Evolutionary conservation across 2,329 filamentous ascomycete species (phyloP).

Genomic region (Aspergillus melleus): DNA sequence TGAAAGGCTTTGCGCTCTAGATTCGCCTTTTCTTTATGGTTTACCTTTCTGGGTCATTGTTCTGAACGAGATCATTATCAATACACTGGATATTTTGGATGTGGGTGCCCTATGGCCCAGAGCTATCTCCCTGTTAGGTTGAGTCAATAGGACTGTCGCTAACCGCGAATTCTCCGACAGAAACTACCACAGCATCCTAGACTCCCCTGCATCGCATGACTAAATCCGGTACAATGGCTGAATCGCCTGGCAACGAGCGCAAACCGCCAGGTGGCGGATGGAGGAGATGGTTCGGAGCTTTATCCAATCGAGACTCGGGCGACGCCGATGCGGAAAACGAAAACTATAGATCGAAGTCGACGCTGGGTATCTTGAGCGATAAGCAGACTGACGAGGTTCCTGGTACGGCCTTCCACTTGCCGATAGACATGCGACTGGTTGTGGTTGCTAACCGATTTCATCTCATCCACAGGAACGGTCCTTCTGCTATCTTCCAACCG

Average conservation of each 20-base stretch:
- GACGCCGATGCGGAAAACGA: conserved; percentile 14
- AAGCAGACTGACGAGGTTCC: conserved; percentile 81
- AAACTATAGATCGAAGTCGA: conserved; percentile 49
- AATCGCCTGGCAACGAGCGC: not conserved
- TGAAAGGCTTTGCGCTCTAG: not conserved
- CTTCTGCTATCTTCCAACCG: conserved; percentile 60
- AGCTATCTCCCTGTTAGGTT: not conserved
- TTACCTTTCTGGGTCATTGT: not conserved
- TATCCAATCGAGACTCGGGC: conserved; percentile 4
- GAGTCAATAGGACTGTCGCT: not conserved
- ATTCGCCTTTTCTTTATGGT: not conserved
- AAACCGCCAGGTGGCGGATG: conserved; percentile 14
- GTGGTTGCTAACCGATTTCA: not conserved
- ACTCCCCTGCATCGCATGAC: not conserved
- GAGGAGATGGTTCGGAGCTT: conserved; percentile 19
- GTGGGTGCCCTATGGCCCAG: not conserved
- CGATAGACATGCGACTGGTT: not conserved
- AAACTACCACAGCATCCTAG: not conserved
- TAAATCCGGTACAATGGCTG: not conserved
- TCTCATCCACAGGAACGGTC: conserved; percentile 53
- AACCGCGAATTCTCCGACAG: not conserved
- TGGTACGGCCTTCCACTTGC: conserved; percentile 53
- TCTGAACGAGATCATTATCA: not conserved
- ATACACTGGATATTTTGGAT: not conserved
- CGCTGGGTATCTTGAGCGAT: conserved; percentile 81